Percentiles rank a stretch among this genome's conserved stretches.
Evolutionary conservation across 176 grass and related monocot genomes (phyloP).

Genomic region (Aegilops speltoides): DNA sequence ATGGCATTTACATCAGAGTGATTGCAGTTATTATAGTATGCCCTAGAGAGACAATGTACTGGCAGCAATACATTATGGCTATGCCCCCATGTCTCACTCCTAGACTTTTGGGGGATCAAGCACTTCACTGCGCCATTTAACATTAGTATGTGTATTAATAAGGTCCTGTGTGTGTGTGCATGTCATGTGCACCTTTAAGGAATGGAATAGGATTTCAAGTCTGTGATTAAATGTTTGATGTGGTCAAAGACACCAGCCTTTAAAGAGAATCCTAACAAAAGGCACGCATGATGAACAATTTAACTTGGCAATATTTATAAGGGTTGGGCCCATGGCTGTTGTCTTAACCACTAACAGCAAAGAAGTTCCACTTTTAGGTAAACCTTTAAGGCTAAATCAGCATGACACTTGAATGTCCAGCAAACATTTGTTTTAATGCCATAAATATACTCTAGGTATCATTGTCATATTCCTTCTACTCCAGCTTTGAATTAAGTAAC

Average conservation of each 20-base stretch:
- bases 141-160: slow-evolving; percentile 58
- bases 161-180: slow-evolving; percentile 21
- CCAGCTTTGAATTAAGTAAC: slow-evolving; percentile 29
- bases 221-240: slow-evolving; percentile 51
- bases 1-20: slow-evolving; percentile 24
- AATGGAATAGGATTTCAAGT: slow-evolving; percentile 41
- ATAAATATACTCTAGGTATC: slow-evolving; percentile 48
- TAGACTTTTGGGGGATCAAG: slow-evolving; percentile 44
- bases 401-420: slow-evolving; percentile 51
- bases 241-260: slow-evolving; percentile 45
- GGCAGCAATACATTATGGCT: slow-evolving; percentile 39
- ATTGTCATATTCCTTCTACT: slow-evolving; percentile 42
- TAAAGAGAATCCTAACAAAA: slow-evolving; percentile 62
- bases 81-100: slow-evolving; percentile 39
- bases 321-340: slow-evolving; percentile 42
- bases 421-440: slow-evolving; percentile 43
- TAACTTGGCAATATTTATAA: slow-evolving; percentile 54
- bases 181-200: slow-evolving; percentile 39
- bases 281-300: slow-evolving; percentile 39
- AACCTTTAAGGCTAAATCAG: slow-evolving; percentile 54
- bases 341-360: slow-evolving; percentile 35
- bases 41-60: slow-evolving; percentile 43
- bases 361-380: slow-evolving; percentile 25
- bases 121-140: slow-evolving; percentile 49
- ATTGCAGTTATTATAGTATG: slow-evolving; percentile 56